Base-by-base conservation (phyloP, 1,284 basidiomycete genomes). In the Grifola frondosa region DNA sequence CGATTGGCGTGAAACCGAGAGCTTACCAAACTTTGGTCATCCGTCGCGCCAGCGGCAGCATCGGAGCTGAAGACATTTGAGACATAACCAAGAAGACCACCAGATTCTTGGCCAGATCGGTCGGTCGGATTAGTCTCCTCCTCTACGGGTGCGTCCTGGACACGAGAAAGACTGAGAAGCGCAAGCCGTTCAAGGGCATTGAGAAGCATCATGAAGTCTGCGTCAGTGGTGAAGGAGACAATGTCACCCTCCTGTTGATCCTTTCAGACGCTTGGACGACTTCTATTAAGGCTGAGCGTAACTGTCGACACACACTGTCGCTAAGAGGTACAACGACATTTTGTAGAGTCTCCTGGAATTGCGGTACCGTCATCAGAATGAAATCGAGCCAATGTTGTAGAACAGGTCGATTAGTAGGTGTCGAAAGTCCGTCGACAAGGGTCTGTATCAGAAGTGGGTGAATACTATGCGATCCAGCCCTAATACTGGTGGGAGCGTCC, bases 361-460 rank as follows among this genome's bases (percentile, higher is more conserved):
- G 84, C 0, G 91, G 84, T 7, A 95, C 71, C 0, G 91, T 89
- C 84, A 91, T 91, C 40, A 97, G 77, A 44, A 97, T 76, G 61
- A 99, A 98, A 63, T 98, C 96, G 17, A 97, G 76, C 96, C 96
- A 99, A 60, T 97, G 91, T 59, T 96, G 92, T 11, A 97, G 67
- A 17, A 95, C 76, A 1, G 89, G 76, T 16, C 84, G 80, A 64
- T 95, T 96, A 17, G 75, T 68, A 5, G 75, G 69, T 5, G 72
- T 64, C 5, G 83, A 72, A 30, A 98, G 81, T 1, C 91, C 96
- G 57, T 93, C 88, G 13, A 88, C 73, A 16, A 98, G 70, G 1
- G 87, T 82, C 51, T 85, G 84, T 0, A 90, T 75, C 21, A 98
- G 70, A 10, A 94, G 72, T 0, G 86, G 75, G 52, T 86, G 84